phyloP scores from a whole-genome alignment of 2,329 filamentous ascomycete genomes.

The Claviceps sorghi region DNA sequence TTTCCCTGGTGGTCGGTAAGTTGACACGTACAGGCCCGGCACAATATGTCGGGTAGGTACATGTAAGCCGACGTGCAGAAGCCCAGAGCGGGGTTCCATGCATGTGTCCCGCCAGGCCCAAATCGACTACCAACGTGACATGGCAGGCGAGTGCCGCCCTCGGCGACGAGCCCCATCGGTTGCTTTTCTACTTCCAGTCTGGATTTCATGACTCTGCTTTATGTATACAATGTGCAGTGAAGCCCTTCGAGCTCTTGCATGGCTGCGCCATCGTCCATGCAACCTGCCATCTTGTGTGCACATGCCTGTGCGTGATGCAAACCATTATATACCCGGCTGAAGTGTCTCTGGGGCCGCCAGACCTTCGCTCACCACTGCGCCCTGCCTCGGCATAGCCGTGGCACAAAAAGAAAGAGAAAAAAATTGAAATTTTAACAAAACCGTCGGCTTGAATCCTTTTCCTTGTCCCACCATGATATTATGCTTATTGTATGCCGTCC shows the following conservation, averaged over 20 bases:
- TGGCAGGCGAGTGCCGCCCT: too few species aligned
- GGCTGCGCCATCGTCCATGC: not conserved
- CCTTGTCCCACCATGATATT: not conserved
- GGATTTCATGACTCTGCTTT: not conserved
- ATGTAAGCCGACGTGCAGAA: too few species aligned
- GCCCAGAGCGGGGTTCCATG: not conserved
- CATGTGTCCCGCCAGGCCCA: not conserved
- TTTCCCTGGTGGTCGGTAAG: too few species aligned
- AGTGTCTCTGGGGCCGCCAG: not conserved
- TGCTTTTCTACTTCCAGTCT: not conserved
- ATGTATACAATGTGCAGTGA: not conserved
- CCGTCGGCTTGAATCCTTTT: not conserved
- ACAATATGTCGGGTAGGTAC: too few species aligned
- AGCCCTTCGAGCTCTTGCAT: not conserved
- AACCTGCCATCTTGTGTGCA: not conserved
- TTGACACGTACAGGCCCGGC: too few species aligned
- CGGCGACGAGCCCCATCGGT: not conserved
- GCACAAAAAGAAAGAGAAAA: not conserved
- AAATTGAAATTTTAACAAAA: too few species aligned
- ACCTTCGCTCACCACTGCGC: not conserved
- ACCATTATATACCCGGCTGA: not conserved
- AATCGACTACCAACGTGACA: too few species aligned
- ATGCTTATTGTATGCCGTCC: not conserved
- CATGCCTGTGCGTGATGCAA: not conserved
- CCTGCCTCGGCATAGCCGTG: too few species aligned